Conservation (phyloP, 2,329 filamentous ascomycete genomes). For the Geosmithia flava region DNA sequence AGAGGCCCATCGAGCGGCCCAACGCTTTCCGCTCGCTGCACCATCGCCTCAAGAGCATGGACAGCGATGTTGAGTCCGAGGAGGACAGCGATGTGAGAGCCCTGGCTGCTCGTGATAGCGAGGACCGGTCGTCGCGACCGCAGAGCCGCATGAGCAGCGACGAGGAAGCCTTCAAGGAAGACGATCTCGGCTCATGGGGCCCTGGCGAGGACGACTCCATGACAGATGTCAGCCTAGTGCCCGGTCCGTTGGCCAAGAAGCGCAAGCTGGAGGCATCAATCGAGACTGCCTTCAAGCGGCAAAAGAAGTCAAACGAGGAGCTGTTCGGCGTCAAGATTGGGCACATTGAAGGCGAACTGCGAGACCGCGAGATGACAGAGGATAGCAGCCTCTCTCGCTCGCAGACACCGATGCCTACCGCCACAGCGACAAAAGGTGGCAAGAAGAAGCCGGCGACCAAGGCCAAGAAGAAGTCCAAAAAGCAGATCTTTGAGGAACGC, state of each 20-base stretch:
- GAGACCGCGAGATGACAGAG: conserved; percentile 32
- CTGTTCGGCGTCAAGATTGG: conserved; percentile 55
- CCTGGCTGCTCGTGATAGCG: conserved; percentile 58
- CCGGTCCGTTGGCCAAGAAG: conserved; percentile 40
- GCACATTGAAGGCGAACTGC: conserved; percentile 36
- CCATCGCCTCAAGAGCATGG: conserved; percentile 52
- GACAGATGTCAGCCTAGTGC: conserved; percentile 60
- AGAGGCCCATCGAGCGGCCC: conserved; percentile 34
- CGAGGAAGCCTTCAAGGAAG: conserved; percentile 35
- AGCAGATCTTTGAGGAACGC: conserved; percentile 58
- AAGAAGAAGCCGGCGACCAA: conserved; percentile 46
- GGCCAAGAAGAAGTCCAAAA: conserved; percentile 66
- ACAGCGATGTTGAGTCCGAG: conserved; percentile 72
- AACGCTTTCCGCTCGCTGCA: conserved; percentile 64
- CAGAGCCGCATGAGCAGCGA: conserved; percentile 62
- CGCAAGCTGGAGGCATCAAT: conserved; percentile 59
- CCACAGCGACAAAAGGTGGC: conserved; percentile 20
- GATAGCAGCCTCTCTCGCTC: conserved; percentile 33
- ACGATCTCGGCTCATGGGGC: conserved; percentile 34
- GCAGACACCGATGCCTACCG: conserved; percentile 29
- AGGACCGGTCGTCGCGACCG: conserved; percentile 73
- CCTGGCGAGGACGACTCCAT: conserved; percentile 50
- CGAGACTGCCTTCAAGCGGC: conserved; percentile 61
- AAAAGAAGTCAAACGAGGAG: conserved; percentile 70
- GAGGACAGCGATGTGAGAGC: conserved; percentile 55